Evolutionary conservation across 169 alveolate genomes (phyloP), one percentile per base, ranked within the genome.

Genomic region (Plasmodium gonderi): DNA sequence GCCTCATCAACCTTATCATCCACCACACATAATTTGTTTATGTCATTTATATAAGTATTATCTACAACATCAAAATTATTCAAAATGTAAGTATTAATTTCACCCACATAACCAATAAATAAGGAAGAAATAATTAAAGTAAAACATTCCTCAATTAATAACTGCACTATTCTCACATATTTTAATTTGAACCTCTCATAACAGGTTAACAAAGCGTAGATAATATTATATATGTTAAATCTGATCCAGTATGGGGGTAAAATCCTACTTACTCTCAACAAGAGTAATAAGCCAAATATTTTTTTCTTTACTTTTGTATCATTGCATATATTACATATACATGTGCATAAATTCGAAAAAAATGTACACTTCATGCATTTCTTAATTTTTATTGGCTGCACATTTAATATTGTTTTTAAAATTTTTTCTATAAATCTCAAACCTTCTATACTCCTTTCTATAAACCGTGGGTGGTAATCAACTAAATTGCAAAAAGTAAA

Each of bases 61-160:
- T 87, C 81, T n/a, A 40, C 8, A 8, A 14, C 26, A 6, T 29
- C 23, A 8, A 74, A 33, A 44, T 49, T 82, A 40, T 87, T 87
- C 67, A 87, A 87, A 51, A 87, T 38, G 72, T 75, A 87, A 20
- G 68, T n/a, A 65, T 87, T 87, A 38, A 87, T 60, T 38, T 87
- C 89, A 14, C 93, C 93, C 14, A 60, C 89, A 33, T 87, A 87
- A 8, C 93, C 93, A n/a, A 78, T 87, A 54, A 38, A 87, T 74
- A 87, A 75, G 9, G 93, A 87, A 12, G 93, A 75, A 51, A 87
- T 36, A 1, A 40, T 12, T 45, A 87, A 42, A 7, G 74, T 31
- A 54, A 75, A 75, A 33, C 93, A 87, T 87, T 87, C 93, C 23
- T 87, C 93, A 38, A 87, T 31, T 38, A 87, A 64, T 12, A 75